Evolutionary conservation across 306 rosid species (phyloP), one percentile per base, ranked within the genome.

Genomic region (Vicia sativa): DNA sequence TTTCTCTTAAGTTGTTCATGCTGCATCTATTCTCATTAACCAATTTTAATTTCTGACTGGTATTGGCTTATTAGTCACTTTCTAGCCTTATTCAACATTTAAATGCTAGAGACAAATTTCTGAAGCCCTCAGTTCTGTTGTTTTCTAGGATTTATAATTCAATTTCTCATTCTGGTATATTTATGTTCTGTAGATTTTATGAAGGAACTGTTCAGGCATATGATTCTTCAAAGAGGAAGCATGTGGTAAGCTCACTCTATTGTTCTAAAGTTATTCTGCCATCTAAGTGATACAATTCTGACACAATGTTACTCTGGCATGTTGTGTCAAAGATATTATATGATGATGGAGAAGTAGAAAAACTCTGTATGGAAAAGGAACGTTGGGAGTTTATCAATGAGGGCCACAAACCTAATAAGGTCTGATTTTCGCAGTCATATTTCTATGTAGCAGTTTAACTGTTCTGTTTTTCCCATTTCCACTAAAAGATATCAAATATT

Each of bases 191-290:
- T 86, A 93, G 99, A 80, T 93, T 93, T 75, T 93, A 93, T 79
- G 82, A 71, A 81, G 99, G 99, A 70, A 85, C 85, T 2, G 79
- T 93, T 66, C 85, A 93, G 82, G 88, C 99, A 55, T 77, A 80
- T 71, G 99, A 93, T 38, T 60, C 91, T 26, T 59, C 55, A 43
- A 93, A 88, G 82, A 69, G 82, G 83, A 93, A 93, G 85, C 99
- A 93, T 68, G 92, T 80, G 90, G 99, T 93, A 84, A 73, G 95
- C 64, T 83, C 41, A 50, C 58, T 46, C 21, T 68, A 68, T 71
- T 65, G 35, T 42, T 57, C 66, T 44, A 8, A 66, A 42, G 35
- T 50, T 75, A 54, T 37, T 52, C 62, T 57, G 58, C 54, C 64
- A 55, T 28, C 55, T 52, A 61, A 54, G 21, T 70, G 16, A 56